These are phyloP conservation scores for Talaromyces stipitatus DNA, from an alignment of 495 filamentous ascomycete species.

Conservation along the genomic window DNA sequence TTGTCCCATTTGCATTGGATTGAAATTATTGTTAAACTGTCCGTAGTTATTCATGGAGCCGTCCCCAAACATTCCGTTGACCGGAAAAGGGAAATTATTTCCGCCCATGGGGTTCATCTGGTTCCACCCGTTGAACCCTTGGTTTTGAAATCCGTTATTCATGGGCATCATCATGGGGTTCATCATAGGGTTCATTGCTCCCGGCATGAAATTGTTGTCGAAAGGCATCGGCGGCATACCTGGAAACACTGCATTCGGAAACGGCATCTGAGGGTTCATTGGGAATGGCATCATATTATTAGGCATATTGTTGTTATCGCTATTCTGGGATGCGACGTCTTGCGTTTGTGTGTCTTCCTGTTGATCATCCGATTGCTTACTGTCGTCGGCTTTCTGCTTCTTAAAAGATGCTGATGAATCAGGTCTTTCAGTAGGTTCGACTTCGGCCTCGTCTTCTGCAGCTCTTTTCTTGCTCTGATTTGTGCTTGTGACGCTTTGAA, in stretches of 20 bases:
- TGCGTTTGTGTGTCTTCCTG: constrained; percentile 6
- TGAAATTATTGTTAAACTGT: constrained; percentile 28
- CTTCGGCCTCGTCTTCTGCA: constrained; percentile 61
- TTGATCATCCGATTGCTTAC: constrained; percentile 18
- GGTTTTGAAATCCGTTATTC: constrained; percentile 33
- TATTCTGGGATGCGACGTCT: constrained; percentile 10
- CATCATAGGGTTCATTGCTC: constrained; percentile 39
- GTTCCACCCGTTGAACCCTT: constrained; percentile 36
- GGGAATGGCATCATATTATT: constrained; percentile 4
- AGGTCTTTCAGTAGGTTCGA: constrained; percentile 11
- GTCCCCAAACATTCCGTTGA: constrained; percentile 39
- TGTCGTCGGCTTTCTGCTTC: constrained; percentile 26
- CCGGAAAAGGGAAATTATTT: constrained; percentile 33
- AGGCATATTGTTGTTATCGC: background rate
- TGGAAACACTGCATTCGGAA: constrained; percentile 22
- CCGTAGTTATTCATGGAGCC: constrained; percentile 20
- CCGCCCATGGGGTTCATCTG: constrained; percentile 47
- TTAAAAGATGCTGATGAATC: constrained; percentile 18
- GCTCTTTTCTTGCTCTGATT: constrained; percentile 63
- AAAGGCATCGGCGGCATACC: constrained; percentile 38
- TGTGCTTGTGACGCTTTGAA: constrained; percentile 30
- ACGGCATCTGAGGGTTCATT: constrained; percentile 7
- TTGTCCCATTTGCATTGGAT: constrained; percentile 28
- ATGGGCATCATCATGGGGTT: constrained; percentile 45
- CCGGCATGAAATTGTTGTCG: constrained; percentile 30